Base-by-base conservation (phyloP, 352 stramenopile species). In the Phytophthora sp. region DNA sequence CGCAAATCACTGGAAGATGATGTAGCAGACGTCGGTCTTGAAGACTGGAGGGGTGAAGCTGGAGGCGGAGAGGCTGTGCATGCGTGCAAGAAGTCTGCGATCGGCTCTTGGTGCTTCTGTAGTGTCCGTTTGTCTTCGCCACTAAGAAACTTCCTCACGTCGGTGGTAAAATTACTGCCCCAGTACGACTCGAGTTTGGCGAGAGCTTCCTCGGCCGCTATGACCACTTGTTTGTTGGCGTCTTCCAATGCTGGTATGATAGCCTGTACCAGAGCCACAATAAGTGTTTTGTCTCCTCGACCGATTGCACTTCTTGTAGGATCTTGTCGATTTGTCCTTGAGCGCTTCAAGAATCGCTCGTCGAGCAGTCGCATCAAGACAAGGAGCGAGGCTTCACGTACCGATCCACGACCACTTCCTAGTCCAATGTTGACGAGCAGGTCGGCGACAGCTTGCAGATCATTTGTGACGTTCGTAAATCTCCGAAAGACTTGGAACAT, bases 101-200 rank as follows among this genome's bases (percentile, higher is more conserved):
- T 92, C 4, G 66, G 69, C 3, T 72, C 55, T 6, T 76, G 70
- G 21, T 92, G 83, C n/a, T 74, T 46, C 9, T 62, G 26, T 7
- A 94, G 56, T 7, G 81, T 91, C 9, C 46, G 58, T 24, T 83
- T 83, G 56, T 93, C 85, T 57, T 90, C 77, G n/a, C 41, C 68
- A 46, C 80, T 91, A n/a, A 93, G 58, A 52, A 80, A 86, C 55
- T 76, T 53, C 72, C 78, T 80, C 20, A 82, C 64, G 1, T 89
- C 71, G 12, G 59, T 69, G 16, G 50, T 49, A 24, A 89, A 83
- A 0, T 56, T 41, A 27, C 54, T 56, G 0, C 73, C 79, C 77
- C 81, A 91, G 41, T 86, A 82, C 33, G 81, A 44, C 52, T 90
- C 69, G 4, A 92, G 69, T 63, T 89, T 91, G 12, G 74, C 83